Base-by-base conservation (phyloP, 2,329 filamentous ascomycete genomes). In the Verruconis gallopava region DNA sequence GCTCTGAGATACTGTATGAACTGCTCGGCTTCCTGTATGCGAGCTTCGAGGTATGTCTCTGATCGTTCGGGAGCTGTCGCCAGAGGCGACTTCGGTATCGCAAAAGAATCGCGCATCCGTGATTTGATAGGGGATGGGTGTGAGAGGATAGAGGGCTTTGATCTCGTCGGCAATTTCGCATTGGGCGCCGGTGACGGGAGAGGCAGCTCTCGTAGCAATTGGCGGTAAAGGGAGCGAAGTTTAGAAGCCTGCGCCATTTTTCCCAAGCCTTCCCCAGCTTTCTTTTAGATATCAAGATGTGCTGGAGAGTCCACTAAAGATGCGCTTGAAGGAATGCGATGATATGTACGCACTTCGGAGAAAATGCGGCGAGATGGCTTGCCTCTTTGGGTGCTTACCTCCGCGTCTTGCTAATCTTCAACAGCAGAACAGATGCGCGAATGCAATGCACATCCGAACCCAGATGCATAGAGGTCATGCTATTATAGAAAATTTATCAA, bases 151-250 rank as follows among this genome's bases (percentile, higher is more conserved):
- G 58, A 53, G 48, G 60, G 57, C 21, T 50, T 45, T 12, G 50
- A 42, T 40, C 48, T 49, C n/a, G 25, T 30, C 28, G 36, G 44
- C 25, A 50, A 50, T 1, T 41, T 28, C 15, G 18, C 68, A 63
- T 46, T 63, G 52, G 66, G 63, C 48, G 73, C 68, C 52, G 75
- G 60, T 2, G 72, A 68, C 4, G 79, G 79, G 5, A 81, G 74
- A 2, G 89, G 89, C 5, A 95, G 77, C 66, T 95, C 86, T 60
- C 89, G 85, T 43, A 96, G 77, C 55, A 95, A 71, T 33, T 80
- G 74, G 54, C 89, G 84, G 72, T 96, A 96, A 56, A 94, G 72
- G 25, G 85, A 77, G 54, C 85, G 84, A 33, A 83, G 59, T 48
- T 60, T 30, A 9, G 25, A 30, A 9, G 25, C 25, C n/a, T 30